A percentile compares a stretch with the other conserved stretches of the same genome.
These are phyloP conservation scores for Aspergillus funiculosus DNA, from an alignment of 495 filamentous ascomycete genomes.

Conservation along the genomic window DNA sequence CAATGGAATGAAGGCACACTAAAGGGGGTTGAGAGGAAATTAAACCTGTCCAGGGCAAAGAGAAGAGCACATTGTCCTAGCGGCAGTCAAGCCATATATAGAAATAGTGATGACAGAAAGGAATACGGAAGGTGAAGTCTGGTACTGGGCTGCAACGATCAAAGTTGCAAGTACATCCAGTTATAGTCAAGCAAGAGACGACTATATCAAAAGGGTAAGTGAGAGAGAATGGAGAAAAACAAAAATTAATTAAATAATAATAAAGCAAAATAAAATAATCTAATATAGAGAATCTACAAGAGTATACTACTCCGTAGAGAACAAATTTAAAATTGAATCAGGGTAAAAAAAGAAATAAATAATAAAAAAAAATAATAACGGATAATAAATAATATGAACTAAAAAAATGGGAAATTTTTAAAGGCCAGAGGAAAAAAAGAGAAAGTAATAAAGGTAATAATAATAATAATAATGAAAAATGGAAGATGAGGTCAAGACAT, in stretches of 20 bases:
- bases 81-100: too few relatives aligned
- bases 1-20: slow-evolving; percentile 36
- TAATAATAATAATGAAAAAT: slow-evolving; percentile 19
- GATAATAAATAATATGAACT: slow-evolving; percentile 13
- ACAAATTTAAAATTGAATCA: slow-evolving; percentile 17
- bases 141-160: slow-evolving; percentile 10
- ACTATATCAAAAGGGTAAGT: slow-evolving; percentile 23
- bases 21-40: slow-evolving; percentile 20
- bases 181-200: slow-evolving; percentile 19
- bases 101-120: slow-evolving; percentile 9
- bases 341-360: slow-evolving; percentile 10
- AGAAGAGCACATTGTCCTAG: too few relatives aligned
- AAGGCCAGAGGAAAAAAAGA: too few relatives aligned
- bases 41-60: slow-evolving; percentile 16
- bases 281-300: slow-evolving; percentile 8
- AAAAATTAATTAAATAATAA: slow-evolving; percentile 7
- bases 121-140: slow-evolving; percentile 21
- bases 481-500: slow-evolving; percentile 44
- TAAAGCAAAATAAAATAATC: slow-evolving; percentile 9
- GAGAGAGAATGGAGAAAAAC: slow-evolving; percentile 11
- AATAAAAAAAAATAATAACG: slow-evolving; percentile 16
- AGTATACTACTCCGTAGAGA: too few relatives aligned
- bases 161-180: slow-evolving; percentile 22
- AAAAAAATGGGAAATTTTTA: too few relatives aligned
- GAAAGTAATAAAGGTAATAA: slow-evolving; percentile 13